A percentile compares a stretch with the other conserved stretches of the same genome.
Conservation (phyloP, 2,329 filamentous ascomycete species). For the Colletotrichum echinochloae region DNA sequence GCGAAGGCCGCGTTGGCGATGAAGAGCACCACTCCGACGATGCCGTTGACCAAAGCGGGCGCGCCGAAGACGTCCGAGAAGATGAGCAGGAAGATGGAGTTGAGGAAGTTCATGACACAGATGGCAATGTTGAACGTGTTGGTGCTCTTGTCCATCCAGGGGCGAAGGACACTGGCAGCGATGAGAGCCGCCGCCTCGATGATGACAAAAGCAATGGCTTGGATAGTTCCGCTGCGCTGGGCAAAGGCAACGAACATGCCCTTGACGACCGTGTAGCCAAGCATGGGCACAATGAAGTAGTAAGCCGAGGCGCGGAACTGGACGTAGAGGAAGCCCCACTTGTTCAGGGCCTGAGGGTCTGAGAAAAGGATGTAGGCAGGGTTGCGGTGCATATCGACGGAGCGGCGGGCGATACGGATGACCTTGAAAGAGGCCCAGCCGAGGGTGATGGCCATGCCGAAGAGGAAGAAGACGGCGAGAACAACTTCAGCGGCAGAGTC, state of each 20-base stretch:
- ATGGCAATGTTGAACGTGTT: constrained; percentile 98
- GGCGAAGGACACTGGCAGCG: constrained; percentile 81
- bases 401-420: constrained; percentile 87
- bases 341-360: constrained; percentile 92
- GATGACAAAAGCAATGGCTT: constrained; percentile 85
- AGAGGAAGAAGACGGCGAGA: constrained; percentile 87
- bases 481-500: constrained; percentile 91
- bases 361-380: constrained; percentile 97
- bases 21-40: constrained; percentile 91
- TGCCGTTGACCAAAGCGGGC: constrained; percentile 84
- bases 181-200: constrained; percentile 86
- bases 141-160: constrained; percentile 99
- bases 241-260: constrained; percentile 87
- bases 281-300: constrained; percentile 88
- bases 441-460: constrained; percentile 82
- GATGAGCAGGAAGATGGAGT: constrained; percentile 87
- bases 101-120: constrained; percentile 89
- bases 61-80: constrained; percentile 90
- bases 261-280: constrained; percentile 87
- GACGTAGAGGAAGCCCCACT: constrained; percentile 98
- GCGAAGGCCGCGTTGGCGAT: constrained; percentile 87
- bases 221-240: constrained; percentile 76
- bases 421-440: constrained; percentile 92
- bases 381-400: constrained; percentile 92
- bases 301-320: constrained; percentile 96